Evolutionary conservation across 2,329 filamentous ascomycete species (phyloP), one percentile per base, ranked within the genome.

Genomic region (Cryoendolithus antarcticus): DNA sequence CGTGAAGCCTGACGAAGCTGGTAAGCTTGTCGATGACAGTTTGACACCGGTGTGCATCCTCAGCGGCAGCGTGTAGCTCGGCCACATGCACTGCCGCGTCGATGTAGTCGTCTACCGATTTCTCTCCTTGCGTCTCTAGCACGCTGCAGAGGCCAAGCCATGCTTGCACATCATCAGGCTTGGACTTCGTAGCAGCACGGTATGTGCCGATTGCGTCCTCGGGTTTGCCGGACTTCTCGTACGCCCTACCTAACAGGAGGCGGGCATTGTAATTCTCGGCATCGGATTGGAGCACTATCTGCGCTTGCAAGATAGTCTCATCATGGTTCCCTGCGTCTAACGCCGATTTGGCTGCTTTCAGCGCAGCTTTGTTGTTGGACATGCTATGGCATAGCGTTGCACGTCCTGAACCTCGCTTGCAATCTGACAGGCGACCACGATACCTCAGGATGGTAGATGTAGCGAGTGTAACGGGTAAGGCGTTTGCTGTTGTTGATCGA

Each of bases 131-230:
- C 51, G 77, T 81, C 62, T 94, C 85, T 57, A 86, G 95, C 24
- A 96, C 62, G 53, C 80, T 83, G 59, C 91, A 74, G 34, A 98
- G 67, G 1, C 91, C 91, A 57, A 94, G 83, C 85, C 85, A 96
- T 48, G 83, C 83, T 52, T 89, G 82, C n/a, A 76, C 67, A 49
- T 95, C 86, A 11, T 75, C 68, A 1, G 79, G 75, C 47, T 85
- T 88, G 44, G 85, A 66, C 13, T 70, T 67, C 5, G 82, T 75
- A 1, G 89, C 91, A 27, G 73, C 69, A 31, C 72, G 68, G 60
- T 96, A 96, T 1, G 79, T 75, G 28, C 71, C 73, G 50, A 91
- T 86, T 0, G 91, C 79, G 30, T 85, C 80, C 5, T 82, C 76
- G 6, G 72, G 63, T 44, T 77, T 73, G 44, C 76, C 75, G 45